A percentile compares a stretch with the other conserved stretches of the same genome.
Evolutionary conservation across 2,329 filamentous ascomycete species (phyloP).

Genomic region (Colletotrichum spaethianum): DNA sequence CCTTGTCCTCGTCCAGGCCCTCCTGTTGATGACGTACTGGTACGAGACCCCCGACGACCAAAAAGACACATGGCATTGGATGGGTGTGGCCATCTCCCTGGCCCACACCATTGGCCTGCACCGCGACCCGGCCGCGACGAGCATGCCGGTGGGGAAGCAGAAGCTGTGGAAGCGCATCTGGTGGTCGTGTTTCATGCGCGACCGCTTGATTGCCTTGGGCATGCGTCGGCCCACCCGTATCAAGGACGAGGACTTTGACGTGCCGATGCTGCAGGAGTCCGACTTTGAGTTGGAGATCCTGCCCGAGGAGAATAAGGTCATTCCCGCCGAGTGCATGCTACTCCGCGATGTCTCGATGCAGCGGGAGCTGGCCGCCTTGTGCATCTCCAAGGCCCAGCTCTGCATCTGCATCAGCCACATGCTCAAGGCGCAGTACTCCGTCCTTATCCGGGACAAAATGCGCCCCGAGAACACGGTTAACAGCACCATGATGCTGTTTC

Average conservation of each 20-base stretch:
- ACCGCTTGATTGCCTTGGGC: slow-evolving; percentile 90
- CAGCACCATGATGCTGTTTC: slow-evolving; percentile 89
- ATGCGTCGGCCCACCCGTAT: slow-evolving; percentile 95
- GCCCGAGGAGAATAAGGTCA: slow-evolving; percentile 76
- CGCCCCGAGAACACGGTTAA: slow-evolving; percentile 83
- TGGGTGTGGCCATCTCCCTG: slow-evolving; percentile 94
- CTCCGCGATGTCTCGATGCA: slow-evolving; percentile 81
- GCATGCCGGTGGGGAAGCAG: slow-evolving; percentile 80
- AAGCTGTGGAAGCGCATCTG: slow-evolving; percentile 95
- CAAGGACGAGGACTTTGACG: slow-evolving; percentile 93
- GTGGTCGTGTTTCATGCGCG: slow-evolving; percentile 98
- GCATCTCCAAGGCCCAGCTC: slow-evolving; percentile 91
- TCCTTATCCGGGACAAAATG: slow-evolving; percentile 86
- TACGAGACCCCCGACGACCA: slow-evolving; percentile 97
- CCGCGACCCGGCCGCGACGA: slow-evolving; percentile 83
- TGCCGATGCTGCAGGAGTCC: slow-evolving; percentile 86
- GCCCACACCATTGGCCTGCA: slow-evolving; percentile 95
- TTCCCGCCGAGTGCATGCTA: slow-evolving; percentile 79
- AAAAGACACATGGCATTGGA: slow-evolving; percentile 99
- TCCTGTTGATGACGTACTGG: slow-evolving; percentile 96
- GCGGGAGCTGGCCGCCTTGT: slow-evolving; percentile 85
- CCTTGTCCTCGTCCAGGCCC: slow-evolving; percentile 87
- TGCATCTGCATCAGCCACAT: slow-evolving; percentile 93
- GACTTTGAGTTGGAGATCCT: slow-evolving; percentile 87
- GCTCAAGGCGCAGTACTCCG: slow-evolving; percentile 91